phyloP scores from a whole-genome alignment of 1,139 yeast species.

The Suhomyces bolitotheri region DNA sequence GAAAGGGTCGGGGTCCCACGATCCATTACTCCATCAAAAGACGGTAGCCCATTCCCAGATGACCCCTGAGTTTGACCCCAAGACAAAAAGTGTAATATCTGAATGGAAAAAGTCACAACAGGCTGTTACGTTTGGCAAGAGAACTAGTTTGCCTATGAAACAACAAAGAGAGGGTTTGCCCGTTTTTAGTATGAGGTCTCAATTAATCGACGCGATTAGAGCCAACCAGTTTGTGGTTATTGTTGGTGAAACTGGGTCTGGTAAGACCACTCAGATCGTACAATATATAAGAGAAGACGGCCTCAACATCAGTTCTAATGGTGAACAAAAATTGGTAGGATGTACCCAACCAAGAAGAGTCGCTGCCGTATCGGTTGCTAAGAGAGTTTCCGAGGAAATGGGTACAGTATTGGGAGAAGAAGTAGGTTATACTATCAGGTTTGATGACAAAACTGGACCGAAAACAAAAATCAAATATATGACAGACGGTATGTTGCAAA shows the following conservation, averaged over 20 bases:
- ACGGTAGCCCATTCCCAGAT: slow-evolving; percentile 10
- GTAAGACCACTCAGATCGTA: slow-evolving; percentile 32
- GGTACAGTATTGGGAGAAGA: slow-evolving; percentile 58
- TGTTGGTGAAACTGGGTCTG: slow-evolving; percentile 50
- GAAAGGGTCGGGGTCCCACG: slow-evolving; percentile 32
- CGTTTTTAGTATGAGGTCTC: slow-evolving; percentile 61
- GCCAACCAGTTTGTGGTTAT: slow-evolving; percentile 46
- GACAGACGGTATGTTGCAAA: slow-evolving; percentile 92
- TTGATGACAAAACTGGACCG: slow-evolving; percentile 58
- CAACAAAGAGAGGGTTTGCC: slow-evolving; percentile 75
- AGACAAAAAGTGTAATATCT: slow-evolving; percentile 26
- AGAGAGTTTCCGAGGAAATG: slow-evolving; percentile 67
- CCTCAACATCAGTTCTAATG: slow-evolving; percentile 23
- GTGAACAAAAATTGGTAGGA: slow-evolving; percentile 51
- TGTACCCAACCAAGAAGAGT: slow-evolving; percentile 77
- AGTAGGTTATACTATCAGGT: slow-evolving; percentile 68
- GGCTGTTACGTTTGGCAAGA: slow-evolving; percentile 53
- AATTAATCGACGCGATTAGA: slow-evolving; percentile 57
- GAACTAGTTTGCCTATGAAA: slow-evolving; percentile 52
- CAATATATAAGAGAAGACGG: slow-evolving; percentile 44
- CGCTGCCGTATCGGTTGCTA: slow-evolving; percentile 70
- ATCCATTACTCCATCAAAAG: slow-evolving; percentile 36
- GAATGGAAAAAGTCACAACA: slow-evolving; percentile 54
- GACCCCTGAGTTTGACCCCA: slow-evolving; percentile 10
- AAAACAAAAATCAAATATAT: slow-evolving; percentile 66